Evolutionary conservation across 176 grass and related monocot genomes (phyloP).

Genomic region (Bonia amplexicaulis): DNA sequence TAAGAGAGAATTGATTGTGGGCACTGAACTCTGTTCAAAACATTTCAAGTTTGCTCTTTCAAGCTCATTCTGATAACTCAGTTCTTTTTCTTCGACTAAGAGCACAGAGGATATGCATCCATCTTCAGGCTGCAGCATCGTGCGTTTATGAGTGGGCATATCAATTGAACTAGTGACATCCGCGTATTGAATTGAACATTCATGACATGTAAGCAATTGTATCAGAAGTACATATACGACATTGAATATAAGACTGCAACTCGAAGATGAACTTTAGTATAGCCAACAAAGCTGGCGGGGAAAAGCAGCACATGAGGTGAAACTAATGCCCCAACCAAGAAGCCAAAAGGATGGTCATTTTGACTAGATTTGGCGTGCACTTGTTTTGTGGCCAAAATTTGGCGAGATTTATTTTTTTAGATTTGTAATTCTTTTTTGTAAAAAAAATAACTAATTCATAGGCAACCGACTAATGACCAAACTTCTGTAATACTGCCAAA

Average conservation of each 20-base stretch:
- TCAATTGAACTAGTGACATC: not conserved
- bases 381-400: too few relatives aligned
- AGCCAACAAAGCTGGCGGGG: too few relatives aligned
- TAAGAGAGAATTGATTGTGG: not conserved
- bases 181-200: not conserved
- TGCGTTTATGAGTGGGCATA: not conserved
- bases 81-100: too few relatives aligned
- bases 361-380: too few relatives aligned
- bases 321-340: too few relatives aligned
- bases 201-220: not conserved
- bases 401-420: too few relatives aligned
- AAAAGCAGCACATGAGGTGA: too few relatives aligned
- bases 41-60: not conserved
- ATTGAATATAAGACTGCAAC: not conserved
- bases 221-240: not conserved
- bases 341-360: too few relatives aligned
- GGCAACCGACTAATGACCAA: too few relatives aligned
- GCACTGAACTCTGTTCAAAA: not conserved
- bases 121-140: not conserved
- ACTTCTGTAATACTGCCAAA: too few relatives aligned
- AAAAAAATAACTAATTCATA: too few relatives aligned
- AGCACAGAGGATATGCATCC: not conserved
- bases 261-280: not conserved
- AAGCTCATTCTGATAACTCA: not conserved
- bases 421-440: too few relatives aligned